Percentiles rank a stretch among this genome's conserved stretches.
These are phyloP conservation scores for Spathaspora sp. DNA, from an alignment of 1,139 yeast genomes.

Conservation along the genomic window DNA sequence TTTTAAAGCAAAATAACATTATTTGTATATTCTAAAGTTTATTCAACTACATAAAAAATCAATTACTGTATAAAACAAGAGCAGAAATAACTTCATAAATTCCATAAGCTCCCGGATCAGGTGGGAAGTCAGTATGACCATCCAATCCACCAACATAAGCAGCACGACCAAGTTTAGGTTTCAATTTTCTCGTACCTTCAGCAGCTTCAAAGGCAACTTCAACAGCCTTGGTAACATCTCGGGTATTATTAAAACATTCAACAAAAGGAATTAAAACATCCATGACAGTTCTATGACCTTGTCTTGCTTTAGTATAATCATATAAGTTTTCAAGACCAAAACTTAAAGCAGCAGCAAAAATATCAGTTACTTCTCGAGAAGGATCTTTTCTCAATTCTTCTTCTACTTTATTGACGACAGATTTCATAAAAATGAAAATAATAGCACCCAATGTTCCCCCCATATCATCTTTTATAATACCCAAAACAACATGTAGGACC, in stretches of 20 bases:
- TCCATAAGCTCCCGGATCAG: conserved; percentile 48
- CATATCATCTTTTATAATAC: conserved; percentile 48
- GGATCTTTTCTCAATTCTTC: conserved; percentile 16
- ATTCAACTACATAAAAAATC: not conserved
- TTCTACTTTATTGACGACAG: conserved; percentile 35
- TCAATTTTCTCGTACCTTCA: conserved; percentile 39
- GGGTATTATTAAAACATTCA: conserved; percentile 23
- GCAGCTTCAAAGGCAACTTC: conserved; percentile 38
- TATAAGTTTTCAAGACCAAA: conserved; percentile 34
- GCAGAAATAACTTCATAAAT: conserved; percentile 24
- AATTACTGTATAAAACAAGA: conserved; percentile 9
- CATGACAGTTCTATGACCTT: conserved; percentile 54
- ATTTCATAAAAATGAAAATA: conserved; percentile 45
- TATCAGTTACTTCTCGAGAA: conserved; percentile 16
- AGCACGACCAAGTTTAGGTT: conserved; percentile 49
- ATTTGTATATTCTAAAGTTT: no score
- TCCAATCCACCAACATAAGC: conserved; percentile 41
- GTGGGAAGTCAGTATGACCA: conserved; percentile 27
- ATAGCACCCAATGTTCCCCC: conserved; percentile 58
- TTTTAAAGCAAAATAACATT: no score
- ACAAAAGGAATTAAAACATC: conserved; percentile 53
- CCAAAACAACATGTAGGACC: conserved; percentile 35
- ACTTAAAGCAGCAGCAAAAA: conserved; percentile 27
- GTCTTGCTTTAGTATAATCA: conserved; percentile 47
- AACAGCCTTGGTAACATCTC: conserved; percentile 28